phyloP scores from a whole-genome alignment of 2,329 filamentous ascomycete species.

The Hysterium pulicare region DNA sequence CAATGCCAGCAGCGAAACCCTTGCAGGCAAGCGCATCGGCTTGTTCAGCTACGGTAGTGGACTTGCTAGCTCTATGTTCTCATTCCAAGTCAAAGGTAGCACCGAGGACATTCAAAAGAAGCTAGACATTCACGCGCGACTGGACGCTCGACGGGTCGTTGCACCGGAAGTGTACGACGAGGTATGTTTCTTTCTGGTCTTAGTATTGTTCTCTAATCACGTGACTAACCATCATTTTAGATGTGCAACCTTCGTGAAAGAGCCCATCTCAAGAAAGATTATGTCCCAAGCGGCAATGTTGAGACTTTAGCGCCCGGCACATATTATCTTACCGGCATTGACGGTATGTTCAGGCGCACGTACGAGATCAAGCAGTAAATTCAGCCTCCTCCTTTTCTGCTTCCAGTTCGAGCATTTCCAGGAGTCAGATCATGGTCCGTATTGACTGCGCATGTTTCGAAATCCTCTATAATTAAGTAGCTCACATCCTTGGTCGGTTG shows the following conservation, averaged over 20 bases:
- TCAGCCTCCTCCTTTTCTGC: conserved; percentile 19
- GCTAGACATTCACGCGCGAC: conserved; percentile 45
- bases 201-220: conserved; percentile 12
- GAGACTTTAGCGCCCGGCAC: conserved; percentile 47
- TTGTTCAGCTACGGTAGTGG: conserved; percentile 54
- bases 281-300: conserved; percentile 42
- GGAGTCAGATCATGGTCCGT: too few species aligned
- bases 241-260: conserved; percentile 52
- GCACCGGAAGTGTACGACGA: conserved; percentile 49
- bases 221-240: conserved; percentile 31
- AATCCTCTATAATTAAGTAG: too few species aligned
- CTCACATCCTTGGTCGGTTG: too few species aligned
- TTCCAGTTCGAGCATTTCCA: conserved; percentile 34
- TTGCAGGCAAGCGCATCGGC: conserved; percentile 50
- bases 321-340: conserved; percentile 50
- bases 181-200: conserved; percentile 24
- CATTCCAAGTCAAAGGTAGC: conserved; percentile 46
- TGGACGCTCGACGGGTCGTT: conserved; percentile 45
- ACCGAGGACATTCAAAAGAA: conserved; percentile 46
- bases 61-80: conserved; percentile 51
- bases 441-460: too few species aligned
- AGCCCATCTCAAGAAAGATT: conserved; percentile 51
- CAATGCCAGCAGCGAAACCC: conserved; percentile 43
- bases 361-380: conserved; percentile 50
- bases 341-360: conserved; percentile 50